Evolutionary conservation across 176 grass and related monocot species (phyloP).

Genomic region (Eleusine indica): DNA sequence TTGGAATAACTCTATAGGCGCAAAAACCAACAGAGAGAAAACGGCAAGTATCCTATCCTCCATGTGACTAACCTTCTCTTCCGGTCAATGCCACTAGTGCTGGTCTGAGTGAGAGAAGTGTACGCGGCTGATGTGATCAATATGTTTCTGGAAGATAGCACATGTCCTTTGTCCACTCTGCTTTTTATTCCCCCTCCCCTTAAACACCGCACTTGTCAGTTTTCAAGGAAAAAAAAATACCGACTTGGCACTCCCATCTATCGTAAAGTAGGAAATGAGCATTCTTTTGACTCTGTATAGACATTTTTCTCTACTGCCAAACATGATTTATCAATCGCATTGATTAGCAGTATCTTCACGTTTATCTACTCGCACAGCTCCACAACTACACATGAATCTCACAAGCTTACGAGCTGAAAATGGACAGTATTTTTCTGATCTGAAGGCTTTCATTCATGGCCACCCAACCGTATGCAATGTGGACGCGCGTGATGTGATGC

Average conservation of each 20-base stretch:
- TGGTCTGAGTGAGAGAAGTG: neutral
- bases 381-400: neutral
- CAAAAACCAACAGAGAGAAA: slow-evolving; percentile 26
- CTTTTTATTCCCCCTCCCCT: neutral
- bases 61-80: slow-evolving; percentile 26
- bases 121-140: neutral
- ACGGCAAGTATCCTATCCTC: slow-evolving; percentile 16
- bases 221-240: too few relatives aligned
- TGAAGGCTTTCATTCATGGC: too few relatives aligned
- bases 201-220: neutral
- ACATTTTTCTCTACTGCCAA: too few relatives aligned
- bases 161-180: neutral
- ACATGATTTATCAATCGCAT: too few relatives aligned
- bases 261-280: neutral
- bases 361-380: neutral
- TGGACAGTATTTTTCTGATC: neutral
- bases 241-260: neutral
- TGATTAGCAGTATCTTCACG: neutral
- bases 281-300: neutral
- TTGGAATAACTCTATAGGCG: too few relatives aligned
- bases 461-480: too few relatives aligned
- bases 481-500: too few relatives aligned
- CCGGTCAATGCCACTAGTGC: slow-evolving; percentile 8
- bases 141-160: slow-evolving; percentile 23
- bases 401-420: neutral